Evolutionary conservation across 2,329 filamentous ascomycete species (phyloP).

Genomic region (Fusarium protoensiforme): DNA sequence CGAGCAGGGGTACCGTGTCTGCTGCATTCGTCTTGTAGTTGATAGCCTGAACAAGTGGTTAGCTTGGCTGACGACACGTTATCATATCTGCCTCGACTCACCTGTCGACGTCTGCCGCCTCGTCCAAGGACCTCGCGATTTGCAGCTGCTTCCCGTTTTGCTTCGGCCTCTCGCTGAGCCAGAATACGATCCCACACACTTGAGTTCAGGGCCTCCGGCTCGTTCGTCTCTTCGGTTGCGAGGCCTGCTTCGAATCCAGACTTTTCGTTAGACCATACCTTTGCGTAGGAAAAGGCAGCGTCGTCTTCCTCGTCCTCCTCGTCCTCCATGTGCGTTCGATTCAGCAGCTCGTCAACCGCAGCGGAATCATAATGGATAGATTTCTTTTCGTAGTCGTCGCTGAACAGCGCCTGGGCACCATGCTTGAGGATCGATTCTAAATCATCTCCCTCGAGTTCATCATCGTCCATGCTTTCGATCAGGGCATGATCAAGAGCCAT

Average conservation of each 20-base stretch:
- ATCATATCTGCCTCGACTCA: conserved; percentile 32
- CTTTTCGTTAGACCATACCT: conserved; percentile 90
- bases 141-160: conserved; percentile 74
- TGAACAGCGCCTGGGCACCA: conserved; percentile 88
- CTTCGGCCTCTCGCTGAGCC: conserved; percentile 81
- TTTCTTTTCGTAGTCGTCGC: conserved; percentile 74
- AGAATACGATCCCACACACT: conserved; percentile 93
- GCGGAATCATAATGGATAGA: conserved; percentile 85
- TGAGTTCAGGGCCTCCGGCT: conserved; percentile 67
- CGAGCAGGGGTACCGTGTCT: conserved; percentile 35
- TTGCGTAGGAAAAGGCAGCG: conserved; percentile 87
- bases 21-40: conserved; percentile 48
- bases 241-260: conserved; percentile 73
- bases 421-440: conserved; percentile 89
- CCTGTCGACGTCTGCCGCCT: conserved; percentile 77
- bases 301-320: conserved; percentile 78
- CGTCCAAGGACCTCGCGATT: conserved; percentile 83
- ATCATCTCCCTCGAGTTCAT: conserved; percentile 83
- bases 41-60: conserved; percentile 43
- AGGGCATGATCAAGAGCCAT: conserved; percentile 95
- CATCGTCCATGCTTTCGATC: conserved; percentile 89
- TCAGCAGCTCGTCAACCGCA: conserved; percentile 90
- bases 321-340: conserved; percentile 83
- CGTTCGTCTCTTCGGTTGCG: conserved; percentile 61
- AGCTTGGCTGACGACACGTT: conserved; percentile 33